Evolutionary conservation across 2,329 filamentous ascomycete genomes (phyloP).

Genomic region (Epichloe baconii): DNA sequence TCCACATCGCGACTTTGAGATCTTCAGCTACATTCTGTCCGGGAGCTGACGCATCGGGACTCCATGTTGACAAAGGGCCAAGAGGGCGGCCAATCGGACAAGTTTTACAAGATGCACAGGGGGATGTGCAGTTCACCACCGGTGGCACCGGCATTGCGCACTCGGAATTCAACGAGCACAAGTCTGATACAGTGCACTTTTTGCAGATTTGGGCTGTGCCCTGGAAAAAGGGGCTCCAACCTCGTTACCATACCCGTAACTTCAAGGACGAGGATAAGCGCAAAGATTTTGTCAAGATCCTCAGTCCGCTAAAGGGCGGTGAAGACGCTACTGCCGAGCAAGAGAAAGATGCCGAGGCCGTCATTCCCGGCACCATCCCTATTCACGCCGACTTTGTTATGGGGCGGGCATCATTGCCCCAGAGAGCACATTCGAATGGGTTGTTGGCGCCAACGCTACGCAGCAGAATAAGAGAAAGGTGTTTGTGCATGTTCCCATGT

Average conservation of each 20-base stretch:
- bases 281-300: constrained; percentile 57
- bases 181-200: constrained; percentile 61
- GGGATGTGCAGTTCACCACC: constrained; percentile 82
- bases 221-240: constrained; percentile 58
- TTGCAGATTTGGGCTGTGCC: constrained; percentile 82
- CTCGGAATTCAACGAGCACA: constrained; percentile 69
- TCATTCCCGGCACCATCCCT: constrained; percentile 56
- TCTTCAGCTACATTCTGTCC: constrained; percentile 76
- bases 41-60: constrained; percentile 79
- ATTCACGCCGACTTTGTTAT: constrained; percentile 78
- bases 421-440: constrained; percentile 55
- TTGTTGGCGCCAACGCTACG: constrained; percentile 46
- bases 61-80: constrained; percentile 62
- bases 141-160: constrained; percentile 74
- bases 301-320: constrained; percentile 61
- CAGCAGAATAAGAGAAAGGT: constrained; percentile 52
- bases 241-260: constrained; percentile 61
- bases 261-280: constrained; percentile 64
- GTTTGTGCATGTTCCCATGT: constrained; percentile 71
- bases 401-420: constrained; percentile 62
- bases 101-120: constrained; percentile 58
- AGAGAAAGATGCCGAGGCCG: constrained; percentile 51
- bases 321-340: constrained; percentile 45
- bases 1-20: constrained; percentile 75
- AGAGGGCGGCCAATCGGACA: constrained; percentile 45